Conservation (phyloP, 106 monocot species). For the Iris macrosiphon region DNA sequence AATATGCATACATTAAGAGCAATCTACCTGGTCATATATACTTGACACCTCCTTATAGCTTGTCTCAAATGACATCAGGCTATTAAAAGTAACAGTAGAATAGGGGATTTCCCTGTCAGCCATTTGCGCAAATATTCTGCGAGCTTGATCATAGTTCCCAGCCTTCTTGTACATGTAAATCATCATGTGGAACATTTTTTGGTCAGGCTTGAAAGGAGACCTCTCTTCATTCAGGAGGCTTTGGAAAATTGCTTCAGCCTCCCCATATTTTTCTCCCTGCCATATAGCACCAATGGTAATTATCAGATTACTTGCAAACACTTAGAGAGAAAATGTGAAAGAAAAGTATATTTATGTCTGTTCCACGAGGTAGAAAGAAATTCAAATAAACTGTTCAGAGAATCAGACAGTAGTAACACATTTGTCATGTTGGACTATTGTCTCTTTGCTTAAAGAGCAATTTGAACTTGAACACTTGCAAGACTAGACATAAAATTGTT, state of each 20-base stretch:
- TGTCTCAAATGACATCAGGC: constrained; percentile 95
- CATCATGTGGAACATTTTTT: constrained; percentile 99
- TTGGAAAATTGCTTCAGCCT: constrained; percentile 73
- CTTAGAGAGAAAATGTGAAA: no score
- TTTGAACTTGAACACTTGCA: no score
- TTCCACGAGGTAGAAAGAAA: no score
- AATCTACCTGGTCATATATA: constrained; percentile 87
- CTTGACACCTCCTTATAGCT: constrained; percentile 91
- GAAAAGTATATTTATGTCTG: no score
- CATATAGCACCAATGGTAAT: background rate
- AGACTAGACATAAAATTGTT: no score
- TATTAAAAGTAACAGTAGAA: constrained; percentile 87
- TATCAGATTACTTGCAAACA: no score
- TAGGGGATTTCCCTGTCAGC: constrained; percentile 59
- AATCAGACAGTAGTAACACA: no score
- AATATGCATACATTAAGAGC: background rate
- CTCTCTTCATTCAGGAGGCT: constrained; percentile 63
- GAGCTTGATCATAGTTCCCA: constrained; percentile 78
- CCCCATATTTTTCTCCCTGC: constrained; percentile 74
- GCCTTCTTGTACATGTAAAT: constrained; percentile 98
- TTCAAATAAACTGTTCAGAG: no score
- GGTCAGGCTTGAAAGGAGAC: constrained; percentile 83
- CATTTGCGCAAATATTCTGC: constrained; percentile 82
- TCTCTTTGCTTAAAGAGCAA: no score
- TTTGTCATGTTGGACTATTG: no score